Evolutionary conservation across 495 filamentous ascomycete genomes (phyloP).

Genomic region (Pseudoneurospora amorphoporcata): DNA sequence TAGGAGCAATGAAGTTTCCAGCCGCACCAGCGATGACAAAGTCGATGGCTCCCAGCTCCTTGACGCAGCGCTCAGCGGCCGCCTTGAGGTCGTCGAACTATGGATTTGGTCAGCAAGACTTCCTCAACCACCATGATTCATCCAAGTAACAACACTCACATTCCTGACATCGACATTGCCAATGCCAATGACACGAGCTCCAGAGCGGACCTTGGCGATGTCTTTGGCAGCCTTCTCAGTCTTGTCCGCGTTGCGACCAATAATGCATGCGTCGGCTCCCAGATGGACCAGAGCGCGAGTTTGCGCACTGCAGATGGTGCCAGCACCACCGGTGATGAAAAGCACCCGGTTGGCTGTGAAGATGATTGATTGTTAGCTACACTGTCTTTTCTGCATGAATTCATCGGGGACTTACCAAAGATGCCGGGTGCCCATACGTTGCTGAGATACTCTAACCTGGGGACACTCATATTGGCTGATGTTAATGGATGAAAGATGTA

Average conservation of each 20-base stretch:
- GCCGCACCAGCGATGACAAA: conserved; percentile 95
- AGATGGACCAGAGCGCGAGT: conserved; percentile 84
- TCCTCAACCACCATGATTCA: conserved; percentile 6
- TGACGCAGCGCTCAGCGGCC: conserved; percentile 67
- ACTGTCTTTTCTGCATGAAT: neutral
- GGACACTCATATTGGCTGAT: conserved; percentile 47
- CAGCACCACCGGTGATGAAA: conserved; percentile 91
- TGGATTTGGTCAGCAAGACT: conserved; percentile 4
- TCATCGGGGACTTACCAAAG: conserved; percentile 47
- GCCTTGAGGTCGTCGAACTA: conserved; percentile 53
- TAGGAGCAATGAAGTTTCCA: conserved; percentile 89
- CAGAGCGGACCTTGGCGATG: conserved; percentile 65
- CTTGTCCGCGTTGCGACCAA: conserved; percentile 84
- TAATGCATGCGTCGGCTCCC: conserved; percentile 86
- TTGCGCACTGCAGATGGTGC: conserved; percentile 88
- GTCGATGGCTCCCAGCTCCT: conserved; percentile 79
- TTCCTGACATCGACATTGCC: conserved; percentile 74
- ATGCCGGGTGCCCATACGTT: conserved; percentile 75
- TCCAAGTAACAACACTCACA: conserved; percentile 16
- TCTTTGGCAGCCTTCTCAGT: conserved; percentile 69
- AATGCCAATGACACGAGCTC: conserved; percentile 76
- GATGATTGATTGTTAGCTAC: neutral
- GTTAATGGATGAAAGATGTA: neutral
- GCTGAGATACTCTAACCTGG: conserved; percentile 66
- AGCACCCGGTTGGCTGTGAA: conserved; percentile 70